Conservation (phyloP, 495 filamentous ascomycete genomes). For the Neurospora sp. region DNA sequence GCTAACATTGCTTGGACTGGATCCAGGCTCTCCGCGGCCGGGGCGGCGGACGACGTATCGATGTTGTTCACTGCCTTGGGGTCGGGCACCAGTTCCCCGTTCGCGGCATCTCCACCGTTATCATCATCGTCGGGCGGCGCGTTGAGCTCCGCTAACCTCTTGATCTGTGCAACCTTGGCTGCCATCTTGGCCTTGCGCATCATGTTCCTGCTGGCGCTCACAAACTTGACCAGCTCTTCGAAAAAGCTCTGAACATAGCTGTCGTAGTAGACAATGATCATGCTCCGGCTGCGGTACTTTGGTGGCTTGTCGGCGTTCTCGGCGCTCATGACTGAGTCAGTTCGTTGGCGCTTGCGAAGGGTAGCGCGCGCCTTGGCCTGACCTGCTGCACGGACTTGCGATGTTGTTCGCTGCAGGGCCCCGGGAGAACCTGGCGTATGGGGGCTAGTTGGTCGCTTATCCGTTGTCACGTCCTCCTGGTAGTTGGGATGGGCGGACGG, state of each 20-base stretch:
- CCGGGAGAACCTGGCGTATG: slow-evolving; percentile 24
- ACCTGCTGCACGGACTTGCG: slow-evolving; percentile 33
- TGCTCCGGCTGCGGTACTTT: slow-evolving; percentile 60
- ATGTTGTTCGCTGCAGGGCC: slow-evolving; percentile 37
- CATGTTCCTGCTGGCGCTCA: slow-evolving; percentile 69
- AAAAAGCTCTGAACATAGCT: slow-evolving; percentile 72
- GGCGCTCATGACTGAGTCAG: slow-evolving; percentile 46
- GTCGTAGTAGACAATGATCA: slow-evolving; percentile 85
- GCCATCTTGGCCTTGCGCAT: slow-evolving; percentile 73
- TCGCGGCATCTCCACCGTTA: neutral
- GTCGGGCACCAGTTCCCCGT: slow-evolving; percentile 5
- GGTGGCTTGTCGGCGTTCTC: slow-evolving; percentile 28
- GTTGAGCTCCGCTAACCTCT: slow-evolving; percentile 40
- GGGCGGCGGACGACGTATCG: neutral
- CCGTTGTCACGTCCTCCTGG: slow-evolving; percentile 5
- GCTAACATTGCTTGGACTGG: neutral
- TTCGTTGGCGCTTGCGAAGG: slow-evolving; percentile 46
- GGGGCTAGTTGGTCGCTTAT: slow-evolving; percentile 8
- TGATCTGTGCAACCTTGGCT: slow-evolving; percentile 48
- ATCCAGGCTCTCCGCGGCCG: neutral
- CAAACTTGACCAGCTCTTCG: slow-evolving; percentile 67
- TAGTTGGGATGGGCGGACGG: slow-evolving; percentile 25
- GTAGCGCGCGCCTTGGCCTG: slow-evolving; percentile 33
- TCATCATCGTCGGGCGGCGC: slow-evolving; percentile 30
- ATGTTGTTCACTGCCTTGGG: neutral